Percentiles rank a stretch among this genome's conserved stretches.
These are phyloP conservation scores for Toxoplasma gondii DNA, from an alignment of 169 alveolate species.

Conservation along the genomic window DNA sequence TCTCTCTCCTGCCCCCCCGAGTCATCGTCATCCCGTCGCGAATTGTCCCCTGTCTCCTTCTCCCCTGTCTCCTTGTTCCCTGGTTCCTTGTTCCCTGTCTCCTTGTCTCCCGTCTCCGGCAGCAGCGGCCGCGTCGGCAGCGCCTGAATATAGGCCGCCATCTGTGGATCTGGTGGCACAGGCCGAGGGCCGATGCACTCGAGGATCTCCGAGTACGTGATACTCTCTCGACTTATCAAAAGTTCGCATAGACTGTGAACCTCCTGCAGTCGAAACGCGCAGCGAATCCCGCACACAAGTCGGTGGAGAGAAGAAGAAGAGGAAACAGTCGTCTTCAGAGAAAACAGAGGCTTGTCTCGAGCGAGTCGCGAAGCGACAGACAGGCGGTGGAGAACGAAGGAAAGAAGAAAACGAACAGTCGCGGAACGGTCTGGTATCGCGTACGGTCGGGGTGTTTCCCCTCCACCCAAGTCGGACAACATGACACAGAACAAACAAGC, in stretches of 20 bases:
- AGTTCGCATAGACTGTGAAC: slow-evolving; percentile 47
- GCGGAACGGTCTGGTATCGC: too few relatives aligned
- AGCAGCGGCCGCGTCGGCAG: slow-evolving; percentile 51
- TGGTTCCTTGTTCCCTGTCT: neutral
- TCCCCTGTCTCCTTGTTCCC: neutral
- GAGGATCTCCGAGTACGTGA: slow-evolving; percentile 84
- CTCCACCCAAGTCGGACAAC: too few relatives aligned
- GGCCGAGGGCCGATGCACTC: slow-evolving; percentile 87
- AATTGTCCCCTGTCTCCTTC: neutral
- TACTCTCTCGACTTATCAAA: slow-evolving; percentile 81
- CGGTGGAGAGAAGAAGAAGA: neutral
- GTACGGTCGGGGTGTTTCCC: too few relatives aligned
- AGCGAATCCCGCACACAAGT: neutral
- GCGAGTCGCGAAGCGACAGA: too few relatives aligned
- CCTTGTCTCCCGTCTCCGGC: neutral
- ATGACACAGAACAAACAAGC: too few relatives aligned
- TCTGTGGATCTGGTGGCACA: slow-evolving; percentile 64
- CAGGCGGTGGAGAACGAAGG: too few relatives aligned
- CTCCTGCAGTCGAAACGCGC: slow-evolving; percentile 18
- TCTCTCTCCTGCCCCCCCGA: neutral
- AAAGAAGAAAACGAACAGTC: too few relatives aligned
- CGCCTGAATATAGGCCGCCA: slow-evolving; percentile 62
- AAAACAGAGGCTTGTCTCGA: too few relatives aligned
- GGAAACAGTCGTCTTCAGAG: too few relatives aligned
- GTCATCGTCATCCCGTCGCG: neutral